phyloP scores from a whole-genome alignment of 2,329 filamentous ascomycete genomes.

The Fusarium solani-melongenae region DNA sequence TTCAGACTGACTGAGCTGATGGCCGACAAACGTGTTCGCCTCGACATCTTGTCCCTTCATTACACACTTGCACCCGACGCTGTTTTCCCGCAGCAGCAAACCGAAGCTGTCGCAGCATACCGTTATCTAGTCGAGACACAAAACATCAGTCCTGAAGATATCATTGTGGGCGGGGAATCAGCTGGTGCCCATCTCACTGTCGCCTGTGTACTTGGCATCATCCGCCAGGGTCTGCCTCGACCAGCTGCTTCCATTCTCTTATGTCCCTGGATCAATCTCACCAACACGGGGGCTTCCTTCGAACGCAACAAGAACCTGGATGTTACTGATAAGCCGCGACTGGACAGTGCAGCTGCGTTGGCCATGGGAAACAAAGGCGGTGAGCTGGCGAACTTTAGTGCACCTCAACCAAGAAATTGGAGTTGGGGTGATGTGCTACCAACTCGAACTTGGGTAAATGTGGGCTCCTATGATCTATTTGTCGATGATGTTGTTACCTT shows the following conservation, averaged over 20 bases:
- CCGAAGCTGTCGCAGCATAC: conserved; percentile 3
- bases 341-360: not conserved
- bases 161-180: conserved; percentile 2
- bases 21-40: not conserved
- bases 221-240: not conserved
- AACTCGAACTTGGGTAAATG: not conserved
- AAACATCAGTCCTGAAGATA: not conserved
- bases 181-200: conserved; percentile 4
- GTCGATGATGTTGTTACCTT: not conserved
- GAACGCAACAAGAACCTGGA: conserved; percentile 9
- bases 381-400: not conserved
- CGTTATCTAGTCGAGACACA: not conserved
- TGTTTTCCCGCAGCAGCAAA: not conserved
- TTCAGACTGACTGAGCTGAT: conserved; percentile 3
- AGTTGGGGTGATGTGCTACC: not conserved
- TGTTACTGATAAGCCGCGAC: not conserved
- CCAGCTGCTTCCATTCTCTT: not conserved
- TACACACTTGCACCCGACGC: conserved; percentile 4
- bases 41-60: conserved; percentile 1
- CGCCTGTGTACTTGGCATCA: not conserved
- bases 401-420: not conserved
- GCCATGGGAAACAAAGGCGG: not conserved
- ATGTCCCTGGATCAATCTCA: conserved; percentile 3
- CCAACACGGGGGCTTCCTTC: not conserved
- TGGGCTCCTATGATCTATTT: not conserved